Evolutionary conservation across 78 protist genomes (phyloP), one percentile per base, ranked within the genome.

Genomic region (Ministeria vibrans): DNA sequence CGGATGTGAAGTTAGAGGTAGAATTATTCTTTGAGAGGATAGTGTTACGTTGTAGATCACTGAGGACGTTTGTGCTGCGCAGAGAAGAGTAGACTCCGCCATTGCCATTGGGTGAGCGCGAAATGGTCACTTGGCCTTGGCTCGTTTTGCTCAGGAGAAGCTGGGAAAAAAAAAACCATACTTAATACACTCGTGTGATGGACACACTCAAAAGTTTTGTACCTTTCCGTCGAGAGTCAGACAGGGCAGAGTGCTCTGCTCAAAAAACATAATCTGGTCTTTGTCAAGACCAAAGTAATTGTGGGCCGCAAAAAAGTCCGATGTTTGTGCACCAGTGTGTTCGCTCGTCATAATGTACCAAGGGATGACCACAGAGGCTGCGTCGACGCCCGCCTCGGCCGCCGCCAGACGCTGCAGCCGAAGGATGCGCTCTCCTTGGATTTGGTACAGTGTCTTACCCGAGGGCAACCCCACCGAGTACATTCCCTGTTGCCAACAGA

Each of bases 51-150:
- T n/a, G n/a, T n/a, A n/a, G n/a, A n/a, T 92, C 91, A 11, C 4
- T 75, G 0, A 95, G 49, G n/a, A 76, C 87, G 30, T 95, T 95
- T 20, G 78, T 28, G 13, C 61, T 55, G 1, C 11, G 44, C 22
- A 96, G 78, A 9, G 95, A 90, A 18, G 66, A 6, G 79, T 85
- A 92, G 34, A 95, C 43, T 20, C 98, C 99, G 32, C 97, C 99
- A 85, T 97, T 97, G 7, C 99, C 99, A 73, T 94, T 91, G 27
- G 99, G 98, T 1, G 96, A 74, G 28, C 42, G 36, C 36, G 96
- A 86, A 23, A 94, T 18, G 46, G 81, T 0, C 42, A 34, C 6
- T 41, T 32, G 36, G 83, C n/a, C n/a, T n/a, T n/a, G n/a, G n/a
- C n/a, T n/a, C n/a, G n/a, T n/a, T n/a, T n/a, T n/a, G n/a, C n/a